Percentiles rank a stretch among this genome's conserved stretches.
Evolutionary conservation across 2,329 filamentous ascomycete genomes (phyloP).

Genomic region (Cladosporium sp.): DNA sequence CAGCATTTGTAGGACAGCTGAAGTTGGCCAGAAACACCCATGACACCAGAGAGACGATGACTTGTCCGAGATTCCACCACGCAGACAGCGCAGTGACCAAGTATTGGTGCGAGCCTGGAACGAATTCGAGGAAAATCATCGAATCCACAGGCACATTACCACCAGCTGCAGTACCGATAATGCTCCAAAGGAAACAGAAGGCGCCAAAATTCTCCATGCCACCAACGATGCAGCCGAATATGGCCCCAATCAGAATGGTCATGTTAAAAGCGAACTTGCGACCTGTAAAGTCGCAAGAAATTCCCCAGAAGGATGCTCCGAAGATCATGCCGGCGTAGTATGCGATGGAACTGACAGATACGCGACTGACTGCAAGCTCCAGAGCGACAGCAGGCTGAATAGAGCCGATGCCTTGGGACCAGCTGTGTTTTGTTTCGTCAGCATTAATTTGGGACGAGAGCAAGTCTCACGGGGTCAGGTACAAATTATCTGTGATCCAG

Average conservation of each 20-base stretch:
- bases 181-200: slow-evolving; percentile 20
- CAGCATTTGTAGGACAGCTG: slow-evolving; percentile 46
- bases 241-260: slow-evolving; percentile 66
- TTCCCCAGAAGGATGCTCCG: slow-evolving; percentile 76
- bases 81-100: slow-evolving; percentile 74
- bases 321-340: slow-evolving; percentile 73
- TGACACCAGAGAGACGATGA: slow-evolving; percentile 68
- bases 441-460: slow-evolving; percentile 33
- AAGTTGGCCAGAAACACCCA: slow-evolving; percentile 75
- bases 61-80: slow-evolving; percentile 81
- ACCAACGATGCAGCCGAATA: slow-evolving; percentile 24
- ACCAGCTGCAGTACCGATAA: slow-evolving; percentile 62
- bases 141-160: slow-evolving; percentile 77
- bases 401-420: slow-evolving; percentile 57
- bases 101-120: slow-evolving; percentile 71
- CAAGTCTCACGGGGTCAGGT: slow-evolving; percentile 57
- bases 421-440: slow-evolving; percentile 53
- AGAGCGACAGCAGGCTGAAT: slow-evolving; percentile 31
- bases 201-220: slow-evolving; percentile 24
- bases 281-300: slow-evolving; percentile 73
- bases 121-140: slow-evolving; percentile 76
- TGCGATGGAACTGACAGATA: slow-evolving; percentile 69
- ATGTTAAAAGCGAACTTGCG: slow-evolving; percentile 76
- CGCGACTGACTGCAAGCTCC: slow-evolving; percentile 3
- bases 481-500: slow-evolving; percentile 81